These are phyloP conservation scores for Microsporum ferrugineum DNA, from an alignment of 2,329 filamentous ascomycete genomes.

Conservation along the genomic window DNA sequence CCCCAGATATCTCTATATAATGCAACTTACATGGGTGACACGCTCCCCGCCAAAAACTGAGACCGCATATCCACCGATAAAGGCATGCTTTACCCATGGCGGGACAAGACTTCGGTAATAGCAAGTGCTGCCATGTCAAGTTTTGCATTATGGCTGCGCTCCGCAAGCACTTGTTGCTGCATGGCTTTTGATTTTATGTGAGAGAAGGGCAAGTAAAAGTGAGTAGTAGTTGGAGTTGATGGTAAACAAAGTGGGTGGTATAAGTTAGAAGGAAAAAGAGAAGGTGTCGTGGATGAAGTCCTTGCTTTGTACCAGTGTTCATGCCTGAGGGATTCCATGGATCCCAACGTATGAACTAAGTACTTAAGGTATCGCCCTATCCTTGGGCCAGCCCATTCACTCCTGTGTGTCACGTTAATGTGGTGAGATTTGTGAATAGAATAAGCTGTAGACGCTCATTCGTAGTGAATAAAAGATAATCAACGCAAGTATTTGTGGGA, in stretches of 20 bases:
- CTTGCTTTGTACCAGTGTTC: no score
- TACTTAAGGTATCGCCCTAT: no score
- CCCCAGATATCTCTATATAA: neutral
- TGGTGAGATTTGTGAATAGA: neutral
- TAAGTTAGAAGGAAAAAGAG: neutral
- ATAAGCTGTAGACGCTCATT: neutral
- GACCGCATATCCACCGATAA: slow-evolving; percentile 11
- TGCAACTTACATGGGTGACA: slow-evolving; percentile 8
- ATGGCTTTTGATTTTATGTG: neutral
- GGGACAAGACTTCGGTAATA: neutral
- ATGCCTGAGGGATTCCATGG: no score
- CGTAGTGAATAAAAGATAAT: neutral
- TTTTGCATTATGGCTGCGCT: neutral
- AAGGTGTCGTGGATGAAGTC: neutral
- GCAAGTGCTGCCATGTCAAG: neutral
- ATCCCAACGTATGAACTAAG: no score
- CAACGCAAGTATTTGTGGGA: no score
- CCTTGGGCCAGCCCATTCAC: no score
- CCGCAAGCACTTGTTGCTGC: neutral
- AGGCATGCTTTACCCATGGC: slow-evolving; percentile 5
- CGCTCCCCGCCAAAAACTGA: slow-evolving; percentile 9
- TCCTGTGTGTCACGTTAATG: no score
- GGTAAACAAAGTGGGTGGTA: neutral
- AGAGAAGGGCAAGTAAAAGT: neutral
- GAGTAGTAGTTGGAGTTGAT: neutral